These are phyloP conservation scores for Coniochaeta hoffmannii DNA, from an alignment of 2,329 filamentous ascomycete species.

Conservation along the genomic window DNA sequence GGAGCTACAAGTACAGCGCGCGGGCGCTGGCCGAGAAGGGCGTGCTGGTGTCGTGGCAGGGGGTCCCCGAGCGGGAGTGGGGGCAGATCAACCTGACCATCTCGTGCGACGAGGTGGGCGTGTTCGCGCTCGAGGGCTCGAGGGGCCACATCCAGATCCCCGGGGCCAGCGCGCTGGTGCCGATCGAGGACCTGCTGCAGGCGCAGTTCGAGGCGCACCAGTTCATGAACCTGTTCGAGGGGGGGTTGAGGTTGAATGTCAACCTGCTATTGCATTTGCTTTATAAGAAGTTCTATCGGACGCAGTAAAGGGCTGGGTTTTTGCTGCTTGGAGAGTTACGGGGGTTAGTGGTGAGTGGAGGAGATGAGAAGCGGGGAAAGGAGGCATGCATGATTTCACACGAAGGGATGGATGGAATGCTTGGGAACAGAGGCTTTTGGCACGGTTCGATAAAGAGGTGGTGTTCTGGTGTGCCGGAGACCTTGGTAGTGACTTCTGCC, in stretches of 20 bases:
- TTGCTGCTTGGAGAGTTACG: background rate
- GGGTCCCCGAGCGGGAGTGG: slow-evolving; percentile 76
- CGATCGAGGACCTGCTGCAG: slow-evolving; percentile 88
- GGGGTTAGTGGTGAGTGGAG: background rate
- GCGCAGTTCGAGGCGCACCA: slow-evolving; percentile 96
- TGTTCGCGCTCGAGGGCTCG: slow-evolving; percentile 88
- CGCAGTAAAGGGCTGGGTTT: slow-evolving; percentile 36
- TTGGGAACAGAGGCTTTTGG: background rate
- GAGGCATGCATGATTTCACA: background rate
- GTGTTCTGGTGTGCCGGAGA: slow-evolving; percentile 1
- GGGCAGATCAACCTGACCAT: slow-evolving; percentile 92
- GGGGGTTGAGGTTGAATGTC: slow-evolving; percentile 80
- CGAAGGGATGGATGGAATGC: background rate
- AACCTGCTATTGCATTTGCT: slow-evolving; percentile 94
- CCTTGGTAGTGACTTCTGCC: background rate
- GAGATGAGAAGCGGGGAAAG: background rate
- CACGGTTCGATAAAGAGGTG: background rate
- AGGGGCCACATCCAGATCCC: slow-evolving; percentile 93
- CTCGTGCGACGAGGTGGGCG: slow-evolving; percentile 84
- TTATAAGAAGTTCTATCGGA: slow-evolving; percentile 97
- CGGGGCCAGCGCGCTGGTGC: slow-evolving; percentile 79
- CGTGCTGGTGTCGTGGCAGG: slow-evolving; percentile 85
- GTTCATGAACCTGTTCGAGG: slow-evolving; percentile 92
- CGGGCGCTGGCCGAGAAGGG: slow-evolving; percentile 86
- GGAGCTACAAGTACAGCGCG: slow-evolving; percentile 94